Conservation (phyloP, 2,329 filamentous ascomycete species). For the Penicillium fuscoglaucum region DNA sequence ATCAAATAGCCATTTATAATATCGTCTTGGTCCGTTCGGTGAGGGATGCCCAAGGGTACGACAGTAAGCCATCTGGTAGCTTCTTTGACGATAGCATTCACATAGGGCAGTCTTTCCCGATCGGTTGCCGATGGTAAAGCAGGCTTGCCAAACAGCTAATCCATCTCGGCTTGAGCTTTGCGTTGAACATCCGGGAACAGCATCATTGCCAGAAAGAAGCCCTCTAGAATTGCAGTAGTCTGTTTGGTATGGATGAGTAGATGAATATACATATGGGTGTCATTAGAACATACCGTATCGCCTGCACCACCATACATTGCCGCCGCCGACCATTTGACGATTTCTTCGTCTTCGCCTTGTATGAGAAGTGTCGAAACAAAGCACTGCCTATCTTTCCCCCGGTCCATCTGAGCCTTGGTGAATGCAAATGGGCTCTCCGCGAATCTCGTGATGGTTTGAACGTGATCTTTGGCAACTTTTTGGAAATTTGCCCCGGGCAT, state of each 20-base stretch:
- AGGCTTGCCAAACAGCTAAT: slow-evolving; percentile 13
- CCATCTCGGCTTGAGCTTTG: slow-evolving; percentile 22
- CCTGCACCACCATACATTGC: too few relatives aligned
- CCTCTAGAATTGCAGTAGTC: slow-evolving; percentile 1
- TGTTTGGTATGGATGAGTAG: neutral
- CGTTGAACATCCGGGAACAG: slow-evolving; percentile 18
- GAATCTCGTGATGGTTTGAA: too few relatives aligned
- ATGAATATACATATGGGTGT: neutral
- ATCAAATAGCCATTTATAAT: slow-evolving; percentile 3
- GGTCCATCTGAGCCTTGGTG: too few relatives aligned
- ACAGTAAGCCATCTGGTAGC: slow-evolving; percentile 6
- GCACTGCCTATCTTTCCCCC: too few relatives aligned
- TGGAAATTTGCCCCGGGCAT: too few relatives aligned
- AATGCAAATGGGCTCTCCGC: too few relatives aligned
- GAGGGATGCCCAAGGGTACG: neutral
- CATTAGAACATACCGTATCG: neutral
- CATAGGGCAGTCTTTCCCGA: slow-evolving; percentile 14
- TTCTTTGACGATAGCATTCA: slow-evolving; percentile 7
- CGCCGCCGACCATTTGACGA: neutral
- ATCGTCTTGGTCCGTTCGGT: slow-evolving; percentile 7
- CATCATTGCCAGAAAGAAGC: slow-evolving; percentile 23
- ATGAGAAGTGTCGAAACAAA: too few relatives aligned
- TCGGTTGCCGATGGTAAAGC: slow-evolving; percentile 14
- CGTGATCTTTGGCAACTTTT: too few relatives aligned
- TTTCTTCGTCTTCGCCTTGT: neutral